Evolutionary conservation across 1,284 basidiomycete species (phyloP), one percentile per base, ranked within the genome.

Genomic region (Anthracocystis walkeri): DNA sequence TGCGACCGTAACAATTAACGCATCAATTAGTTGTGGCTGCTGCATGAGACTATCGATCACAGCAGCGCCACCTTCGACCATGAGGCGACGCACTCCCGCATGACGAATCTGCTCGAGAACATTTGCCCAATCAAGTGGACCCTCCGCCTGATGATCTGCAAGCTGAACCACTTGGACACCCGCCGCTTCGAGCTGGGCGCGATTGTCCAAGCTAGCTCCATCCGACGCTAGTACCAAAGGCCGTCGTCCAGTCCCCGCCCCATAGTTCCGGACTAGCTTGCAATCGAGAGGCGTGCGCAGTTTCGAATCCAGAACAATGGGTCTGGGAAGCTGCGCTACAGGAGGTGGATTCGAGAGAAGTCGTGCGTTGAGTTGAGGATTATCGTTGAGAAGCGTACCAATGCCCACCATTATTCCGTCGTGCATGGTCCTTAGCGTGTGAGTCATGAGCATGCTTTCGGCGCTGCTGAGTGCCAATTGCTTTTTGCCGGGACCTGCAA

Each of bases 401-500:
- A 96, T 90, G 6, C 96, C 96, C 46, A 99, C 89, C 31, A 99
- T 87, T 70, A 99, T 97, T 10, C 90, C 94, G 82, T 97, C 93
- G 86, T 98, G 95, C 88, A 94, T 90, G 0, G 92, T 80, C 21
- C 86, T 55, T 2, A 87, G 64, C 93, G 92, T 92, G 85, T 98
- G 96, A 14, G 96, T 98, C 92, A 99, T 94, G 49, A 90, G 80
- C 92, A 96, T 92, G 84, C 93, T 95, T 82, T 97, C 93, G 40
- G 88, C 86, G 1, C 95, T 92, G 77, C 93, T 95, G 56, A 99
- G 87, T 20, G 90, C 89, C 38, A 99, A 89, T 85, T 95, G 93
- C 75, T 87, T 87, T 7, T 93, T 91, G 16, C 88, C 87, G 5
- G 86, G 85, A 0, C 93, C 94, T 0, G 94, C 94, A 69, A 98